phyloP scores from a whole-genome alignment of 768 basidiomycete species.

The Hygrocybe punicea region DNA sequence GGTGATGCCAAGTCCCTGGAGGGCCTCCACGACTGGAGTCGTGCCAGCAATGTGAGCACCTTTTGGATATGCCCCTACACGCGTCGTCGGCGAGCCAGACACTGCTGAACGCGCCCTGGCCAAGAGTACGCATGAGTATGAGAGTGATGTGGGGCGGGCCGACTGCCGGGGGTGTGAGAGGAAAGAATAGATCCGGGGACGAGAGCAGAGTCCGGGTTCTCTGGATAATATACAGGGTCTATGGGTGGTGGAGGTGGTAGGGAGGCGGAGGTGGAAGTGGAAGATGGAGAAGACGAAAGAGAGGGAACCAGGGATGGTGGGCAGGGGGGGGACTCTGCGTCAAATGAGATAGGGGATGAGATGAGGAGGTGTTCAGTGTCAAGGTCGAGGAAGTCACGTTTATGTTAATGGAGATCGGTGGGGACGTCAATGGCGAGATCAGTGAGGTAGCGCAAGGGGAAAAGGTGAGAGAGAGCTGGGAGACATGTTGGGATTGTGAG shows the following conservation, averaged over 20 bases:
- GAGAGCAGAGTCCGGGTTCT: neutral
- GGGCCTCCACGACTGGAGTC: conserved; percentile 45
- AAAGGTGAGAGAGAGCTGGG: neutral
- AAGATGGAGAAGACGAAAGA: neutral
- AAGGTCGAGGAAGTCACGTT: neutral
- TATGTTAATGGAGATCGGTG: neutral
- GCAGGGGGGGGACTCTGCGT: neutral
- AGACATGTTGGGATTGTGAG: neutral
- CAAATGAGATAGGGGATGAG: neutral
- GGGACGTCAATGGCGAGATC: neutral
- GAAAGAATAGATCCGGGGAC: neutral
- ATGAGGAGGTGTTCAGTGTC: neutral
- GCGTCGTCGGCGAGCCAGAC: conserved; percentile 69
- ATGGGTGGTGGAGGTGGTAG: neutral
- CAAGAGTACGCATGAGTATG: conserved; percentile 52
- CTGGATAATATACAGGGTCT: neutral
- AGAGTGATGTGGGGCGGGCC: conserved; percentile 19
- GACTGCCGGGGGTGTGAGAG: neutral
- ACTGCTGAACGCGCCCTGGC: conserved; percentile 69
- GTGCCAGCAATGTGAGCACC: neutral
- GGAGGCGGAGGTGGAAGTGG: neutral
- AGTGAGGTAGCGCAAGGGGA: conserved; percentile 1
- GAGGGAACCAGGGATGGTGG: neutral
- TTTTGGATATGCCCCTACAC: neutral
- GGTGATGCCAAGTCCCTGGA: neutral